Percentiles rank a stretch among this genome's conserved stretches.
Conservation (phyloP, 2,329 filamentous ascomycete species). For the Capronia coronata region DNA sequence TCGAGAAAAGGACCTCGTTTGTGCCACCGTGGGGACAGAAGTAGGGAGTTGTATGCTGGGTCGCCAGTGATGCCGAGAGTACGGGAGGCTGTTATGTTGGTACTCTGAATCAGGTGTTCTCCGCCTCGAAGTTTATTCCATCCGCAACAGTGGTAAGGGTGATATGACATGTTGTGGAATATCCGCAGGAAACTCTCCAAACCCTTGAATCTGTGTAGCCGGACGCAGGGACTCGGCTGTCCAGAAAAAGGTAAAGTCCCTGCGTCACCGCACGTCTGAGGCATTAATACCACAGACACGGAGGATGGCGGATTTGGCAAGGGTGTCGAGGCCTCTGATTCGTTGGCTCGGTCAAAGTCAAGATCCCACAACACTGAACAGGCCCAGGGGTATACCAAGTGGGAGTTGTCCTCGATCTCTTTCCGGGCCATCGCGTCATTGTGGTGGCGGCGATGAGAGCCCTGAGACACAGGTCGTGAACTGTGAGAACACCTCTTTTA, state of each 20-base stretch:
- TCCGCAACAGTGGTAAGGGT: no score
- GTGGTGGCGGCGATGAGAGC: background rate
- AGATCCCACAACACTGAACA: background rate
- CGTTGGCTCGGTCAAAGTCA: background rate
- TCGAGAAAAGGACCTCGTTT: background rate
- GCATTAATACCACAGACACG: background rate
- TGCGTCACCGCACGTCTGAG: background rate
- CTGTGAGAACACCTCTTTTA: no score
- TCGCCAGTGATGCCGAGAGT: no score
- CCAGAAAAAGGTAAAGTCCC: background rate
- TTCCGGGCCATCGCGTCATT: constrained; percentile 5
- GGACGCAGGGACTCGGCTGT: background rate
- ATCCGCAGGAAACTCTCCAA: no score
- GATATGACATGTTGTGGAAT: no score
- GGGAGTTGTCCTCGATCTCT: no score
- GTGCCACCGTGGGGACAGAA: no score
- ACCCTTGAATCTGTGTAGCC: background rate
- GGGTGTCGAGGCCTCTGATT: background rate
- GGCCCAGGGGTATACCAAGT: no score
- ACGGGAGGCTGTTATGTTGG: no score
- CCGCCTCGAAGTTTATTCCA: no score
- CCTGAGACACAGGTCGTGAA: background rate
- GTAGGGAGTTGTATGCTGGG: no score
- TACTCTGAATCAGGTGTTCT: no score
- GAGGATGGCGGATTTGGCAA: background rate